These are phyloP conservation scores for Neopestalotiopsis clavispora DNA, from an alignment of 2,329 filamentous ascomycete species.

Conservation along the genomic window DNA sequence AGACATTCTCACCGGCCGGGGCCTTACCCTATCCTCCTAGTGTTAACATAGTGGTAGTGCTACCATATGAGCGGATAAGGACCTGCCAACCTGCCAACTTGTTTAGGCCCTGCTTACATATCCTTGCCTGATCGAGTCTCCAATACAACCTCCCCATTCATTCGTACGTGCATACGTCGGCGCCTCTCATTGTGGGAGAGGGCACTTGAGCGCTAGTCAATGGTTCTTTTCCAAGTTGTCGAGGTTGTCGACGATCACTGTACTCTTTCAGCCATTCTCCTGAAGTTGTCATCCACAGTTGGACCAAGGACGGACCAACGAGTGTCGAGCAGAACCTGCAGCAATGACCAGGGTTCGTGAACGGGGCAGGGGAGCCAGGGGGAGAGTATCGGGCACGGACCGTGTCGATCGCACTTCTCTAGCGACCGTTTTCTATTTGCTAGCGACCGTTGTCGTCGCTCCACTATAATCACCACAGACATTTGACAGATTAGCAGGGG, in stretches of 20 bases:
- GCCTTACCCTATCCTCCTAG: no score
- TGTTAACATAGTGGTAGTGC: no score
- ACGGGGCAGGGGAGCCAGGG: not conserved
- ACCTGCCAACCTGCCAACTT: not conserved
- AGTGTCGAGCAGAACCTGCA: not conserved
- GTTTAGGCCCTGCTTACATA: not conserved
- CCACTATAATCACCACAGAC: not conserved
- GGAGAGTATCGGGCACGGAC: slow-evolving; percentile 6
- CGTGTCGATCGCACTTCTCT: slow-evolving; percentile 4
- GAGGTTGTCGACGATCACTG: not conserved
- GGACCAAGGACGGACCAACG: not conserved
- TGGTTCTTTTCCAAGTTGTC: not conserved
- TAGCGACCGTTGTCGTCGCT: not conserved
- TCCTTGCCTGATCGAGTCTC: not conserved
- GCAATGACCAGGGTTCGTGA: not conserved
- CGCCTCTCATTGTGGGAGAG: no score
- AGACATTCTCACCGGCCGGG: no score
- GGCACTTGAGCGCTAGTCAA: no score
- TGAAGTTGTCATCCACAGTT: not conserved
- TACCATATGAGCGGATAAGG: no score
- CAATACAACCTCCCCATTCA: not conserved
- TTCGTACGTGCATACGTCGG: no score
- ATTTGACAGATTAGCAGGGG: not conserved
- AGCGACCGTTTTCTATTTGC: slow-evolving; percentile 11
- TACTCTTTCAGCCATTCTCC: slow-evolving; percentile 5